Evolutionary conservation across 192 early-diverging fungal species (phyloP).

Genomic region (Coemansia asiatica): DNA sequence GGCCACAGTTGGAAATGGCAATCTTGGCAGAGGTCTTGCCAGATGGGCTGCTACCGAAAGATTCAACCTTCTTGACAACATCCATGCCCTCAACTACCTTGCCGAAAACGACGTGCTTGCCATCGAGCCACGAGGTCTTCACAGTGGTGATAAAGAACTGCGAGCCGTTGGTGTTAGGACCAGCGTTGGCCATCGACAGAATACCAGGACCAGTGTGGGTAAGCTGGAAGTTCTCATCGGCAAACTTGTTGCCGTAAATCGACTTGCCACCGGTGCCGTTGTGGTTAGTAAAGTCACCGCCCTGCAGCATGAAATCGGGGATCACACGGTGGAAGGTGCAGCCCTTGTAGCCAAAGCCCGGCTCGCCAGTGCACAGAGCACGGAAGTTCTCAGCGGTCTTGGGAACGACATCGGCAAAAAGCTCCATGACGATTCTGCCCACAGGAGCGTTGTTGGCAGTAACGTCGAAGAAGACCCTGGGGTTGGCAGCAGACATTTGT

Average conservation of each 20-base stretch:
- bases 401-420: slow-evolving; percentile 79
- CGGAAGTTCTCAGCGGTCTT: slow-evolving; percentile 96
- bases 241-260: slow-evolving; percentile 79
- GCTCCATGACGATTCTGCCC: slow-evolving; percentile 49
- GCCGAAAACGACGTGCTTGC: slow-evolving; percentile 79
- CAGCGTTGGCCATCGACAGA: slow-evolving; percentile 82
- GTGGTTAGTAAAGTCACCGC: slow-evolving; percentile 77
- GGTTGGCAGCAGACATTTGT: slow-evolving; percentile 26
- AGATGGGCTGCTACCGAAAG: slow-evolving; percentile 50
- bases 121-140: slow-evolving; percentile 70
- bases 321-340: slow-evolving; percentile 87
- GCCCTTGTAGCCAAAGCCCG: slow-evolving; percentile 63
- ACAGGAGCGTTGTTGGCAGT: slow-evolving; percentile 23
- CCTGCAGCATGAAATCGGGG: slow-evolving; percentile 89
- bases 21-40: slow-evolving; percentile 62
- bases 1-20: slow-evolving; percentile 70
- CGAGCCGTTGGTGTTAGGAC: slow-evolving; percentile 75
- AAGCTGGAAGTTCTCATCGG: slow-evolving; percentile 74
- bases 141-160: slow-evolving; percentile 82
- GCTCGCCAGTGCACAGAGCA: slow-evolving; percentile 57
- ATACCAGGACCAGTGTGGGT: slow-evolving; percentile 68
- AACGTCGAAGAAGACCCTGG: slow-evolving; percentile 56
- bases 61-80: slow-evolving; percentile 77
- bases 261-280: slow-evolving; percentile 84
- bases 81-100: slow-evolving; percentile 76